Base-by-base conservation (phyloP, 176 grass and related monocot species). In the Chrysopogon serrulatus region DNA sequence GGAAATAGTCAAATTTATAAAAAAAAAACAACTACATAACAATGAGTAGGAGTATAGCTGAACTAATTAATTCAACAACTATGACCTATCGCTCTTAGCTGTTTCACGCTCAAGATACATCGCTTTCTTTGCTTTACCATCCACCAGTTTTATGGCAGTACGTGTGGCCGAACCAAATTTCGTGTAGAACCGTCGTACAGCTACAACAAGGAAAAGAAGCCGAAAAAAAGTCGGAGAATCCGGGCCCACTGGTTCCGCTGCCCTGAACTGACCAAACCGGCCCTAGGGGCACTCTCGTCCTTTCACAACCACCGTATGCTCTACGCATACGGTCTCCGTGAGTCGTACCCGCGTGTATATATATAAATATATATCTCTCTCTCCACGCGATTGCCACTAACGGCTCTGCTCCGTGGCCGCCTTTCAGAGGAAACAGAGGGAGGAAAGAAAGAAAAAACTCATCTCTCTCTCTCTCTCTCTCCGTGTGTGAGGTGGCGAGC, bases 401-500 rank as follows among this genome's bases (percentile, higher is more conserved):
- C 87, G 82, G 76, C 51, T 85, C 83, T 19, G 74, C 71, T 11
- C 65, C 72, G 43, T 84, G 42, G 56, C 30, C 71, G 44, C 59
- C 31, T 74, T 42, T 17, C 44, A 19, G 21, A 45, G 32, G 33
- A 13, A 4, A 0, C 1, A 4, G 63, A 23, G 5, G 0, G 65
- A 17, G 10, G 0, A 3, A 54, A 43, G 2, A 69, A 48, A 15
- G 28, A 65, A 79, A 64, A 23, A 68, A 54, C 23, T 61, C 71
- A 5, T 34, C 51, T 19, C 11, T 32, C 84, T 53, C 69, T 21
- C 35, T 40, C 28, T 26, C 36, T 44, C 28, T 32, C 16, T 6
- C 35, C 28, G 23, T 42, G 41, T 19, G 74, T 79, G 87, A 43
- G 87, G 81, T 74, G 81, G 81, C 86, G 86, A 88, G 81, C 26